Evolutionary conservation across 1,139 yeast genomes (phyloP), one percentile per base, ranked within the genome.

Genomic region (Sugiyamaella neomexicana): DNA sequence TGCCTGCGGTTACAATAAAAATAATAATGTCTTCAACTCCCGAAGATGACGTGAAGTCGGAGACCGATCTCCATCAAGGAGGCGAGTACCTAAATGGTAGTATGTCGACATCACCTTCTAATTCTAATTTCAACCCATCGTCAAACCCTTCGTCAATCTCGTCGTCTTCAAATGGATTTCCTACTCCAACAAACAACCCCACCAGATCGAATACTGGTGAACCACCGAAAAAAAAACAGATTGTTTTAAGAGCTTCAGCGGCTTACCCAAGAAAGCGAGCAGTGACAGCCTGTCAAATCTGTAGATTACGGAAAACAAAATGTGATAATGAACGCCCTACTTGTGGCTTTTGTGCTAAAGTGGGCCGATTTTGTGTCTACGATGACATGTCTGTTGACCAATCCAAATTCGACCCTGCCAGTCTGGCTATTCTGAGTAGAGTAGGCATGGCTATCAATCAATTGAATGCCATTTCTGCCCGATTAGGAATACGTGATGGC

Each of bases 291-390:
- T 58, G 60, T 45, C 59, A 57, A 36, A 43, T 57, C 16, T 58
- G 60, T 46, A 47, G 60, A 16, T 46, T 55, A 6, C 55, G 60
- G 20, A 58, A 57, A 45, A 58, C 60, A 25, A 58, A 58, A 42
- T 58, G 60, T 40, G 60, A 58, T 39, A 58, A 58, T 44, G 54
- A 51, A 25, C 55, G 59, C 9, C 60, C 60, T n/a, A 48, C 52
- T 20, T 58, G 60, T 53, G 57, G 60, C 9, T 58, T 58, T 47
- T 58, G 60, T 40, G 50, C 42, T 17, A 46, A 50, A 36, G 56
- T 55, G 10, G 58, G 58, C 20, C 46, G 57, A 17, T 45, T 49
- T 34, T 58, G 61, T 39, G 55, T 58, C 8, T 58, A 58, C 37
- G 61, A 58, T 38, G 60, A 58, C 34, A 39, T 54, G 34, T 37